A percentile compares a stretch with the other conserved stretches of the same genome.
Evolutionary conservation across 768 basidiomycete genomes (phyloP).

Genomic region (Goffeauzyma gilvescens): DNA sequence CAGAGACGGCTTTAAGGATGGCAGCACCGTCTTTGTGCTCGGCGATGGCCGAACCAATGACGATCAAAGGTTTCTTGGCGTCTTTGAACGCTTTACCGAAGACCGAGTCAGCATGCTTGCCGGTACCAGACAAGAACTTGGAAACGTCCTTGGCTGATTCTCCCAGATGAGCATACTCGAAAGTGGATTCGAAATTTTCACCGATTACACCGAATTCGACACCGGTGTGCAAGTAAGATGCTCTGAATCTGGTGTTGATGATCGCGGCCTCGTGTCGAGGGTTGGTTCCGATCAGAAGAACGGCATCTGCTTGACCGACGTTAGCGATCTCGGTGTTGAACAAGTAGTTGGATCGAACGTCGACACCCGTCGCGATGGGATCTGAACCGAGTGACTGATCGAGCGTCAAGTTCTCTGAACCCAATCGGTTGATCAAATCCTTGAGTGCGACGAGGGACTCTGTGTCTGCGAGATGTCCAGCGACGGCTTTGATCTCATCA

Average conservation of each 20-base stretch:
- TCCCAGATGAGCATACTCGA: conserved; percentile 84
- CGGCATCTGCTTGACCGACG: conserved; percentile 73
- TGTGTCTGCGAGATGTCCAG: conserved; percentile 79
- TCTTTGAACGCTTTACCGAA: conserved; percentile 74
- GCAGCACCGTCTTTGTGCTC: conserved; percentile 72
- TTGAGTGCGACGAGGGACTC: conserved; percentile 85
- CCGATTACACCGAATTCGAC: conserved; percentile 80
- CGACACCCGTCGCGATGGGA: conserved; percentile 61
- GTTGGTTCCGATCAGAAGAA: conserved; percentile 87
- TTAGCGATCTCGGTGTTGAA: conserved; percentile 87
- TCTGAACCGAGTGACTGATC: conserved; percentile 52
- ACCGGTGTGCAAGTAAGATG: conserved; percentile 72
- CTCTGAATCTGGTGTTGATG: conserved; percentile 87
- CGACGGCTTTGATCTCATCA: conserved; percentile 86
- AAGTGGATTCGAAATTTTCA: conserved; percentile 72
- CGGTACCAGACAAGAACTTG: conserved; percentile 46
- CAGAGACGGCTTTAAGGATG: conserved; percentile 55
- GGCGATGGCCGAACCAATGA: conserved; percentile 67
- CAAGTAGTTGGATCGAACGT: conserved; percentile 85
- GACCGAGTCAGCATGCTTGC: conserved; percentile 40
- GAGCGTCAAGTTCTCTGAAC: conserved; percentile 76
- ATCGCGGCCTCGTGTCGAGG: conserved; percentile 94
- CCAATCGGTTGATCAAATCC: conserved; percentile 76
- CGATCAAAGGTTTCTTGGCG: conserved; percentile 78
- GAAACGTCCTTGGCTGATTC: conserved; percentile 52